Evolutionary conservation across 129 eudicot species (phyloP), one percentile per base, ranked within the genome.

Genomic region (Oenanthe sinensis): DNA sequence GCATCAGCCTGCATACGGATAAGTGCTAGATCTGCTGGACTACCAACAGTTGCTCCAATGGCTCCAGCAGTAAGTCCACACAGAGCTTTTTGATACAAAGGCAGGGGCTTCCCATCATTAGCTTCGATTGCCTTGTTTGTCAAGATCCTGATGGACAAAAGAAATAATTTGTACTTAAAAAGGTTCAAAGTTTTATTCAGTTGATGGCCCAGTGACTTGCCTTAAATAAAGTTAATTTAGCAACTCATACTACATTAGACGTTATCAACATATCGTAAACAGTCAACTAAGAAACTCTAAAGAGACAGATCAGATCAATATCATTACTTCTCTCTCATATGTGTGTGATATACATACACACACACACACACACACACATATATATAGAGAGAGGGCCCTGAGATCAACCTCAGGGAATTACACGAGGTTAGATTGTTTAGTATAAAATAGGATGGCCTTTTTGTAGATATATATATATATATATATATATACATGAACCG

Each of bases 1-100:
- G 97, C 98, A 82, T 95, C 98, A 46, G 98, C 98, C 78, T 95
- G 98, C 98, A 95, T 95, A 24, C 98, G 96, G 67, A 95, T 87
- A 69, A 95, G 89, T n/a, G 97, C 98, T 81, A 95, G 78, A 79
- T 91, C 97, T 50, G 97, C 97, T 55, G 97, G 97, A 75, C 92
- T 95, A 50, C 98, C 97, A 45, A 95, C 89, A 71, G 84, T 81
- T 11, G 98, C 97, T 75, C 98, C 97, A 50, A 95, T 88, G 16
- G 97, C 98, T 83, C 98, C 98, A 22, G 98, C 97, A 58, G 91
- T 92, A 82, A 95, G 86, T 62, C 98, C 98, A 85, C 97, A 91
- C 62, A 92, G 62, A 72, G 97, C 97, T 85, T 95, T 95, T 80
- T 91, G 97, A 77, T 92, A 90, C 77, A 95, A 75, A 55, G 97